Conservation (phyloP, 73 alveolate species). For the Paramecium biaurelia region DNA sequence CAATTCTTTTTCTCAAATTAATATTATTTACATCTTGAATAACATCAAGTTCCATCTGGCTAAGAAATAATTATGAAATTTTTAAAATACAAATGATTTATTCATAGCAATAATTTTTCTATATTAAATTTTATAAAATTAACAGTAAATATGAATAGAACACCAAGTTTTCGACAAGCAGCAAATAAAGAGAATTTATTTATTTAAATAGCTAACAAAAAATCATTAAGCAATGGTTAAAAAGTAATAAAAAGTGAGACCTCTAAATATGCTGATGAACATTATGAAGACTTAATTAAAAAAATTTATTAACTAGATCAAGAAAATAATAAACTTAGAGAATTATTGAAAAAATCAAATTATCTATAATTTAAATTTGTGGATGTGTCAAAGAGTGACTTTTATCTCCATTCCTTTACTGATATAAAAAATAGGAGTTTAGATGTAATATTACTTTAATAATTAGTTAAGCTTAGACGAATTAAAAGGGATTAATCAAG, state of each 20-base stretch:
- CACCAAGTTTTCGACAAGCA: neutral
- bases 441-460: neutral
- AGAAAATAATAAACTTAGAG: constrained; percentile 55
- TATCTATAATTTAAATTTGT: constrained; percentile 19
- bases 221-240: neutral
- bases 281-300: constrained; percentile 39
- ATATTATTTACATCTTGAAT: neutral
- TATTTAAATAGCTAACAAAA: constrained; percentile 19
- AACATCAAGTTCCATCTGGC: neutral
- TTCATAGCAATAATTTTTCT: neutral
- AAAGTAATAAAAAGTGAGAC: neutral
- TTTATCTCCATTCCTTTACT: neutral
- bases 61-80: too few relatives aligned
- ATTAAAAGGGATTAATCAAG: neutral
- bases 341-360: constrained; percentile 15
- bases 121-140: neutral
- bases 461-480: constrained; percentile 30
- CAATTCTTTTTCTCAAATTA: too few relatives aligned
- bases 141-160: neutral
- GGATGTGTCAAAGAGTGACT: neutral
- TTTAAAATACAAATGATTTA: too few relatives aligned
- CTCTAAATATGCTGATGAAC: constrained; percentile 54
- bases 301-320: constrained; percentile 44
- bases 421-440: constrained; percentile 25
- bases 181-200: constrained; percentile 19